phyloP scores from a whole-genome alignment of 2,329 filamentous ascomycete genomes.

The Pseudocercospora macadamiae region DNA sequence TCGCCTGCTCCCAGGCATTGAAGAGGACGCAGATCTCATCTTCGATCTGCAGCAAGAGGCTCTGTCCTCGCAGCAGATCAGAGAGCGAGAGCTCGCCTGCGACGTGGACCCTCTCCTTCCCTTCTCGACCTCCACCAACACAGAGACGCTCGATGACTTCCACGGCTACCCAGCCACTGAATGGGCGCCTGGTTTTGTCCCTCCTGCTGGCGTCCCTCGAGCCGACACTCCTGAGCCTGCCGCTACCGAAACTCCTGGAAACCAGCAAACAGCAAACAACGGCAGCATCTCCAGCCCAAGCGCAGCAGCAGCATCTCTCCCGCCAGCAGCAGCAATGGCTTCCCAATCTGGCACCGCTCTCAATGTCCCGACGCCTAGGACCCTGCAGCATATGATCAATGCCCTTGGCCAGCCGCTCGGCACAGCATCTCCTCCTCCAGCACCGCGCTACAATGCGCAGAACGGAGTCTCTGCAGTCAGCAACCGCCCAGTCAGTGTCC shows the following conservation, averaged over 20 bases:
- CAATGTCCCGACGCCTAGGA: neutral
- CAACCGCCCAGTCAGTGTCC: slow-evolving; percentile 2
- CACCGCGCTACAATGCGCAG: slow-evolving; percentile 8
- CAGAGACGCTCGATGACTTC: slow-evolving; percentile 31
- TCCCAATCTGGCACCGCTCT: neutral
- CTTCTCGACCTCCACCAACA: slow-evolving; percentile 33
- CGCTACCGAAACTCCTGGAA: neutral
- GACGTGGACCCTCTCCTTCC: slow-evolving; percentile 31
- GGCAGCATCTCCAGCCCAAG: neutral
- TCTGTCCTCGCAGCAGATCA: slow-evolving; percentile 32
- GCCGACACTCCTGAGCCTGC: neutral
- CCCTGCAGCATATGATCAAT: neutral
- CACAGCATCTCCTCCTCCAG: neutral
- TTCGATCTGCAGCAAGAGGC: slow-evolving; percentile 21
- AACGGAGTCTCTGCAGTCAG: slow-evolving; percentile 9
- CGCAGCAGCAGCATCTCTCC: neutral
- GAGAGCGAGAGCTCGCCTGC: slow-evolving; percentile 27
- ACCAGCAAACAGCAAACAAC: slow-evolving; percentile 15
- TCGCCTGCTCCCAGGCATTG: slow-evolving; percentile 20
- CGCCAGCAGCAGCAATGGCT: neutral
- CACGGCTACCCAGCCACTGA: slow-evolving; percentile 24
- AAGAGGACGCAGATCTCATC: slow-evolving; percentile 26
- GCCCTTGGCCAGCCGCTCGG: slow-evolving; percentile 8
- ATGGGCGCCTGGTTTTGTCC: slow-evolving; percentile 9
- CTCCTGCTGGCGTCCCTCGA: neutral